A percentile compares a stretch with the other conserved stretches of the same genome.
These are phyloP conservation scores for Schizosaccharomyces octosporus DNA, from an alignment of 805 yeast genomes.

Conservation along the genomic window DNA sequence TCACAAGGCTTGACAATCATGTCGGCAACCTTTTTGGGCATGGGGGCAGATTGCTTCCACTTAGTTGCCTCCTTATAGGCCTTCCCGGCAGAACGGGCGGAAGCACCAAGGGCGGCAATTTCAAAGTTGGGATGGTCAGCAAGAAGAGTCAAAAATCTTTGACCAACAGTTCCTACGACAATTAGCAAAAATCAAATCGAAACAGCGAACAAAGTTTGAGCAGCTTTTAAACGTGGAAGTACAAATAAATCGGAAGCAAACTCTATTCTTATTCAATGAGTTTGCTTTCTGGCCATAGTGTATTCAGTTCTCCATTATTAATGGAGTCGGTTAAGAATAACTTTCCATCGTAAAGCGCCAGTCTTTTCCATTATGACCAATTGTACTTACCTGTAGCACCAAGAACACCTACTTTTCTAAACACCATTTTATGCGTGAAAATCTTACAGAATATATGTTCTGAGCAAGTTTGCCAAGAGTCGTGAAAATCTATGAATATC, in stretches of 20 bases:
- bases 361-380: neutral
- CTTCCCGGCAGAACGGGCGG: conserved; percentile 81
- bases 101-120: conserved; percentile 69
- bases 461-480: neutral
- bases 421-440: neutral
- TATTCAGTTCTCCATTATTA: too few species aligned
- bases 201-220: neutral
- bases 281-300: too few species aligned
- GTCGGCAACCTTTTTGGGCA: conserved; percentile 43
- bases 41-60: conserved; percentile 77
- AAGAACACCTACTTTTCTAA: neutral
- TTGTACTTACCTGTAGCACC: conserved; percentile 1
- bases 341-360: neutral
- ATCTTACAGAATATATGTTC: neutral
- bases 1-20: conserved; percentile 57
- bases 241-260: too few species aligned
- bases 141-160: conserved; percentile 67
- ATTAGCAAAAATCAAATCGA: neutral
- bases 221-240: too few species aligned
- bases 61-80: conserved; percentile 59
- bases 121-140: conserved; percentile 78
- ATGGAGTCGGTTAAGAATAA: too few species aligned
- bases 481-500: neutral
- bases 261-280: too few species aligned
- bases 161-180: conserved; percentile 36